A percentile compares a stretch with the other conserved stretches of the same genome.
phyloP scores from a whole-genome alignment of 768 basidiomycete genomes.

The Naganishia friedmannii region DNA sequence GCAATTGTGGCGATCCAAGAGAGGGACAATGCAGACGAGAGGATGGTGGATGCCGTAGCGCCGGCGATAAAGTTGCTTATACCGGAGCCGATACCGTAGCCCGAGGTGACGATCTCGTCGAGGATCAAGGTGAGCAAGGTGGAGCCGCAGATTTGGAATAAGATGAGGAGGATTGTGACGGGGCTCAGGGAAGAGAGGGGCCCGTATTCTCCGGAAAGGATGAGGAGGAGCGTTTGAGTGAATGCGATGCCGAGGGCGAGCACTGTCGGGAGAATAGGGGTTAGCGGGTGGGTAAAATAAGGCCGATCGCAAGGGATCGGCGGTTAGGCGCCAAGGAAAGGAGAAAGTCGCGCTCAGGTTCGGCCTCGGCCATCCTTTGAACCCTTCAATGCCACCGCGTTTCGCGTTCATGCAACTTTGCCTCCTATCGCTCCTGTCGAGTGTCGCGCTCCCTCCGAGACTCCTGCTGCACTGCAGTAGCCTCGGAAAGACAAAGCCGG shows the following conservation, averaged over 20 bases:
- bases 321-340: too few relatives aligned
- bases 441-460: too few relatives aligned
- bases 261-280: background rate
- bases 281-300: background rate
- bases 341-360: too few relatives aligned
- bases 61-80: conserved; percentile 24
- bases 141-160: conserved; percentile 13
- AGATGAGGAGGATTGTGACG: conserved; percentile 10
- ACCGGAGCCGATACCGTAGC: conserved; percentile 6
- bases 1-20: conserved; percentile 4
- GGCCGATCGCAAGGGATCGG: background rate
- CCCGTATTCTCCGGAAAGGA: conserved; percentile 7
- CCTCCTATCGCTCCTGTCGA: too few relatives aligned
- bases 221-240: background rate
- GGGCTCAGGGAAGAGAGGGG: conserved; percentile 6
- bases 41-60: conserved; percentile 5
- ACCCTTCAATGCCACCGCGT: too few relatives aligned
- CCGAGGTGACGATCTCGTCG: conserved; percentile 16
- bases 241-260: conserved; percentile 15
- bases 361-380: too few relatives aligned
- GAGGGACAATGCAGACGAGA: conserved; percentile 17
- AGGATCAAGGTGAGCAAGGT: conserved; percentile 4
- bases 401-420: too few relatives aligned
- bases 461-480: too few relatives aligned
- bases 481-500: too few relatives aligned